A percentile compares a stretch with the other conserved stretches of the same genome.
Evolutionary conservation across 495 filamentous ascomycete species (phyloP).

Genomic region (Lepraria neglecta): DNA sequence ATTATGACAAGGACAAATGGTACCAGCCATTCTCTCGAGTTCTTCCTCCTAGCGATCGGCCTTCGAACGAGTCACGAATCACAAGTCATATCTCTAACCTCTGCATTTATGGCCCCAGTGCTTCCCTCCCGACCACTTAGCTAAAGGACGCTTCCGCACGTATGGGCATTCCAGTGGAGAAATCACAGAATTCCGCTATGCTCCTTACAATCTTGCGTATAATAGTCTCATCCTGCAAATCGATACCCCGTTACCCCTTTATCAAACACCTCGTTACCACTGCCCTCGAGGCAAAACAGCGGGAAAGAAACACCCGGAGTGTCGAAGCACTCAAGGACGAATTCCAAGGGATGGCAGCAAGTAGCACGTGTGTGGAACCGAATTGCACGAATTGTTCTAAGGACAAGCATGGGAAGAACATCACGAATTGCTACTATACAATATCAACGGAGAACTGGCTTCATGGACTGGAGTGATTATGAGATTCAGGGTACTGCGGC

Average conservation of each 20-base stretch:
- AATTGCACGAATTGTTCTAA: constrained; percentile 55
- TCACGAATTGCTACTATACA: constrained; percentile 45
- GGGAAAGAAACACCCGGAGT: too few relatives aligned
- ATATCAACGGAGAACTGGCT: constrained; percentile 42
- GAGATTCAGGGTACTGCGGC: constrained; percentile 36
- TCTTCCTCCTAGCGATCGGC: too few relatives aligned
- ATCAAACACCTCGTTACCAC: constrained; percentile 43
- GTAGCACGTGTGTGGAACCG: constrained; percentile 44
- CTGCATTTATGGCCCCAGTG: background rate
- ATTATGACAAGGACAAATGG: constrained; percentile 26
- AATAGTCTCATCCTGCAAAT: constrained; percentile 44
- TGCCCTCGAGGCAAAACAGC: constrained; percentile 37
- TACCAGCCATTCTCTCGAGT: too few relatives aligned
- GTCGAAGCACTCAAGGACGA: constrained; percentile 41
- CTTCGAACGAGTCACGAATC: too few relatives aligned
- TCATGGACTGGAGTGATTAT: constrained; percentile 47
- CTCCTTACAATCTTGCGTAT: constrained; percentile 51
- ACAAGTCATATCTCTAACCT: background rate
- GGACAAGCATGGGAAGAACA: constrained; percentile 46
- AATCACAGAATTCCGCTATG: constrained; percentile 53
- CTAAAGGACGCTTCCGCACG: constrained; percentile 41
- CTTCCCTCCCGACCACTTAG: constrained; percentile 39
- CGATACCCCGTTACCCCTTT: constrained; percentile 50
- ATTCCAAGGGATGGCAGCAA: constrained; percentile 40
- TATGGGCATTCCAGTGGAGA: constrained; percentile 43